Conservation (phyloP, 495 filamentous ascomycete species). For the Endocarpon pusillum region DNA sequence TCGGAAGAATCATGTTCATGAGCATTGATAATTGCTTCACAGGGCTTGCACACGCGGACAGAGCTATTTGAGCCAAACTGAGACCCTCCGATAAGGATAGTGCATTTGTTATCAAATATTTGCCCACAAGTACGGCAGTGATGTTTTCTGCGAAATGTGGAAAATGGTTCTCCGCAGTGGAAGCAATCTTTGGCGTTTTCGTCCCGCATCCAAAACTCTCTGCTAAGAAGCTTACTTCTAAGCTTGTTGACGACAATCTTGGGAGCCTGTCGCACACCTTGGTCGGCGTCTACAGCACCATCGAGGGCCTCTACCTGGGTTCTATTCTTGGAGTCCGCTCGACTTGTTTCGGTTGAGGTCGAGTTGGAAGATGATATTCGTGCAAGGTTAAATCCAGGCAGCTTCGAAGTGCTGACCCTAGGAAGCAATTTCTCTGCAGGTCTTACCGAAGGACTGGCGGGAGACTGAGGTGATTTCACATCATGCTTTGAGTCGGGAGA, state of each 20-base stretch:
- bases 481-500: no score
- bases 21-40: slow-evolving; percentile 77
- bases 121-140: slow-evolving; percentile 87
- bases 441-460: slow-evolving; percentile 18
- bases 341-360: slow-evolving; percentile 7
- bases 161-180: slow-evolving; percentile 72
- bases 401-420: slow-evolving; percentile 19
- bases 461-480: no score
- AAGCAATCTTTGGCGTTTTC: slow-evolving; percentile 98
- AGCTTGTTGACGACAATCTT: slow-evolving; percentile 48
- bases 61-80: slow-evolving; percentile 76
- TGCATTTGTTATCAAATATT: slow-evolving; percentile 96
- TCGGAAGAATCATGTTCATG: slow-evolving; percentile 84
- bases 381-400: slow-evolving; percentile 31
- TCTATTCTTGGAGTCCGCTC: slow-evolving; percentile 7
- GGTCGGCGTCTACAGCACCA: slow-evolving; percentile 6
- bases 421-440: slow-evolving; percentile 12
- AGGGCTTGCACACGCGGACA: slow-evolving; percentile 87
- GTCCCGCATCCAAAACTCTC: slow-evolving; percentile 98
- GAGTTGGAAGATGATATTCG: slow-evolving; percentile 44
- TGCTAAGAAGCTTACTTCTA: slow-evolving; percentile 70
- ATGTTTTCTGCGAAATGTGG: slow-evolving; percentile 88
- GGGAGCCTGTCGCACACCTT: slow-evolving; percentile 39
- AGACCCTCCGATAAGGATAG: slow-evolving; percentile 66
- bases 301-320: slow-evolving; percentile 8